Conservation (phyloP, 1,284 basidiomycete species). For the Sparassis latifolia region DNA sequence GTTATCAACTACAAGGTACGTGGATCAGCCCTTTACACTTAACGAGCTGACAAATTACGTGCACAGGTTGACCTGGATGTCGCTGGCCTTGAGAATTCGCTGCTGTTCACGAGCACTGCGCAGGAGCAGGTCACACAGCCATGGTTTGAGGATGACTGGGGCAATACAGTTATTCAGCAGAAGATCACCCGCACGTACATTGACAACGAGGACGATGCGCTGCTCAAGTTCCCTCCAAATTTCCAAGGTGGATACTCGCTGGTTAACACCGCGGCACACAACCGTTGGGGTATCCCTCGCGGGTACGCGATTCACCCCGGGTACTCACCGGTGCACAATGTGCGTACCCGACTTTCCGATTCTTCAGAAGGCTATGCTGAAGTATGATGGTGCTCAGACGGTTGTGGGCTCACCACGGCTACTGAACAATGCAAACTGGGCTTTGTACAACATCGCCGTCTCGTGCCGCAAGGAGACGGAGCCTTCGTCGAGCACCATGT, state of each 20-base stretch:
- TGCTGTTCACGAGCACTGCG: constrained; percentile 42
- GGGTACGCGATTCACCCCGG: constrained; percentile 55
- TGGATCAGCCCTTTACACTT: not conserved
- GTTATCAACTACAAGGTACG: constrained; percentile 56
- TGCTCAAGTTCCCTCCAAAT: constrained; percentile 47
- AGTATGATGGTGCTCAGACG: constrained; percentile 29
- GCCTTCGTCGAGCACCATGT: constrained; percentile 46
- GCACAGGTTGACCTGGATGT: constrained; percentile 52
- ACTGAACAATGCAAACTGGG: constrained; percentile 58
- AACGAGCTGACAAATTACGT: not conserved
- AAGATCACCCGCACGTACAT: constrained; percentile 44
- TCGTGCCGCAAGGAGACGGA: constrained; percentile 54
- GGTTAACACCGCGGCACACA: constrained; percentile 51
- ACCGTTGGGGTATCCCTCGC: constrained; percentile 48
- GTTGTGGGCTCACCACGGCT: constrained; percentile 53
- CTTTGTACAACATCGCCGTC: constrained; percentile 56
- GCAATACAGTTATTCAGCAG: constrained; percentile 45
- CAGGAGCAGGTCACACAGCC: constrained; percentile 43
- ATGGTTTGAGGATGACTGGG: constrained; percentile 64
- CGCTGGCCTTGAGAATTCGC: constrained; percentile 50
- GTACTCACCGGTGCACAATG: constrained; percentile 44
- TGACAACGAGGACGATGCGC: constrained; percentile 49
- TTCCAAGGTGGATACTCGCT: constrained; percentile 51
- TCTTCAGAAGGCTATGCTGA: not conserved
- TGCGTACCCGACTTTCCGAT: constrained; percentile 19